phyloP scores from a whole-genome alignment of 352 stramenopile species.

The Phytophthora podocarpi region DNA sequence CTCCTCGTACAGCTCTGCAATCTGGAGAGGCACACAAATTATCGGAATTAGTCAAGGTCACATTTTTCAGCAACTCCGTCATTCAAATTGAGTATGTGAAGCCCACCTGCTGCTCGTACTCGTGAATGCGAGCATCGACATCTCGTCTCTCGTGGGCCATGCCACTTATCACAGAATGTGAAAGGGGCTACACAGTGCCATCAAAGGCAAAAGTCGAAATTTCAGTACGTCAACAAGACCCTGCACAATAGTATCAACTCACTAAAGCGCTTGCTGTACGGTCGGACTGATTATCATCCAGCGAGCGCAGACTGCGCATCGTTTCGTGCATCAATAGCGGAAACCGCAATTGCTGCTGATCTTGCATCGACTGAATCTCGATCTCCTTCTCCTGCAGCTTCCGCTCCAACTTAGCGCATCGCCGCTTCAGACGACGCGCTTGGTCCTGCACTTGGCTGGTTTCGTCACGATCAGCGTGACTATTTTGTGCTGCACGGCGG shows the following conservation, averaged over 20 bases:
- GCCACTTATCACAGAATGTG: conserved; percentile 44
- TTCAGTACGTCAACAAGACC: background rate
- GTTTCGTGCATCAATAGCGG: conserved; percentile 69
- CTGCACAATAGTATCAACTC: background rate
- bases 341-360: conserved; percentile 57
- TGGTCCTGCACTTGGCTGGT: conserved; percentile 47
- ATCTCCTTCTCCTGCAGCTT: conserved; percentile 63
- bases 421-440: conserved; percentile 52
- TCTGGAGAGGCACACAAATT: conserved; percentile 28
- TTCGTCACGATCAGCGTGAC: conserved; percentile 23
- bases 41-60: background rate
- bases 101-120: conserved; percentile 72
- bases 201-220: background rate
- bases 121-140: conserved; percentile 58
- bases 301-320: conserved; percentile 54
- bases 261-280: conserved; percentile 17
- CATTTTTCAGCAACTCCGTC: background rate
- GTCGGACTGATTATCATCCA: conserved; percentile 44
- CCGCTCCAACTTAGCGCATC: conserved; percentile 63
- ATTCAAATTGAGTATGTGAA: background rate
- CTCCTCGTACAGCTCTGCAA: conserved; percentile 70
- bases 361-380: conserved; percentile 51
- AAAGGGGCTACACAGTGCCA: conserved; percentile 33
- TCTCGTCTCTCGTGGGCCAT: conserved; percentile 31
- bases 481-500: conserved; percentile 33